Percentiles rank a stretch among this genome's conserved stretches.
Conservation (phyloP, 2,329 filamentous ascomycete species). For the Curvularia hawaiiensis region DNA sequence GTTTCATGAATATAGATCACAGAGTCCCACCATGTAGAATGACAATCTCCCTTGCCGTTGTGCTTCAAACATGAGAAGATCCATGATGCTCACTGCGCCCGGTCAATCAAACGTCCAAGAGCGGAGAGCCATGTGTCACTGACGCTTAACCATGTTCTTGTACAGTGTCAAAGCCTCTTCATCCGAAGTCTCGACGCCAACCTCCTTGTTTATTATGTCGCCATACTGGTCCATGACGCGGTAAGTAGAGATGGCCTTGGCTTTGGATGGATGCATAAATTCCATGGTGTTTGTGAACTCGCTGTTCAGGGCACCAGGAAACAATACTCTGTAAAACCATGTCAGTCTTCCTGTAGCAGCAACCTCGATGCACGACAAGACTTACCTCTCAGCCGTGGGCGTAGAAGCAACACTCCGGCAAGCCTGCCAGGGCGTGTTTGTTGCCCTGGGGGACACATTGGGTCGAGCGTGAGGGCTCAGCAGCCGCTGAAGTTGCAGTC, state of each 20-base stretch:
- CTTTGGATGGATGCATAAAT: slow-evolving; percentile 72
- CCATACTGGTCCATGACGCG: slow-evolving; percentile 91
- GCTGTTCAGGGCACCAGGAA: slow-evolving; percentile 94
- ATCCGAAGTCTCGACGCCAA: slow-evolving; percentile 67
- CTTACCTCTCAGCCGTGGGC: slow-evolving; percentile 65
- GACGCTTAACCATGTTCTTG: slow-evolving; percentile 66
- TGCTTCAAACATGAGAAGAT: slow-evolving; percentile 96
- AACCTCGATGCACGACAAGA: neutral
- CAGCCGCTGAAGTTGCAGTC: slow-evolving; percentile 27
- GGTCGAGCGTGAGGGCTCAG: slow-evolving; percentile 14
- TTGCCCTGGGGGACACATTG: slow-evolving; percentile 25
- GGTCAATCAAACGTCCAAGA: slow-evolving; percentile 8
- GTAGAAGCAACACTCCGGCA: slow-evolving; percentile 63
- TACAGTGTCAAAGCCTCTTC: slow-evolving; percentile 67
- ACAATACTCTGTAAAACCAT: slow-evolving; percentile 59
- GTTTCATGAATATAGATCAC: neutral
- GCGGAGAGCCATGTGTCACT: slow-evolving; percentile 9
- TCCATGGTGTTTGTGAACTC: slow-evolving; percentile 82
- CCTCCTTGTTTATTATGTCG: slow-evolving; percentile 74
- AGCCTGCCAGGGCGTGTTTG: slow-evolving; percentile 43
- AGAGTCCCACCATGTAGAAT: slow-evolving; percentile 86
- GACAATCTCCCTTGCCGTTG: slow-evolving; percentile 91
- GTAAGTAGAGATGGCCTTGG: slow-evolving; percentile 85
- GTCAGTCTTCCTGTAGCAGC: neutral
- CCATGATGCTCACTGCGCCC: slow-evolving; percentile 76